A percentile compares a stretch with the other conserved stretches of the same genome.
Evolutionary conservation across 2,329 filamentous ascomycete genomes (phyloP).

Genomic region (Fusarium sp.): DNA sequence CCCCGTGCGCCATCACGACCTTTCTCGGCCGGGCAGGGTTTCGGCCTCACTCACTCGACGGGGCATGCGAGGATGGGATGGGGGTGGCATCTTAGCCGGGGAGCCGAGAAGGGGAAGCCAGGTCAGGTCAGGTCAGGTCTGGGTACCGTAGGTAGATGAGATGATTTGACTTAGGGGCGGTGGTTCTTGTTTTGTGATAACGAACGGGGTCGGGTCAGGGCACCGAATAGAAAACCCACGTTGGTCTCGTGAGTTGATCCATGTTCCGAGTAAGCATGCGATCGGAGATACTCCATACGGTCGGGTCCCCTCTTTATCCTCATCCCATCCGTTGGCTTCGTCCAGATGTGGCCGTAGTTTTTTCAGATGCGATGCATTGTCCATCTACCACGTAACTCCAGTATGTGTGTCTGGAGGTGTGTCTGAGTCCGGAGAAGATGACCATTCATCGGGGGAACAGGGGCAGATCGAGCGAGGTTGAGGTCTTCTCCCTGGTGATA

Average conservation of each 20-base stretch:
- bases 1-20: conserved; percentile 7
- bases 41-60: conserved; percentile 29
- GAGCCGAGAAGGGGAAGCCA: not conserved
- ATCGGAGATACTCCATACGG: conserved; percentile 31
- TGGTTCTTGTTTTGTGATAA: conserved; percentile 3
- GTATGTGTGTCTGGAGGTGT: not conserved
- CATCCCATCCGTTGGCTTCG: not conserved
- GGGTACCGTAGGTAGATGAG: not conserved
- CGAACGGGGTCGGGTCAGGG: conserved; percentile 3
- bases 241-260: conserved; percentile 24
- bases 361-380: conserved; percentile 1
- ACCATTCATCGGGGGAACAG: conserved; percentile 4
- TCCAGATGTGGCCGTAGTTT: not conserved
- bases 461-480: not conserved
- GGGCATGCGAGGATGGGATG: conserved; percentile 7
- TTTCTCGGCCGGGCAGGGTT: conserved; percentile 32
- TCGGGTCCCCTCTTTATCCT: conserved; percentile 13
- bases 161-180: not conserved
- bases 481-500: conserved; percentile 2
- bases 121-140: not conserved
- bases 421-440: conserved; percentile 1
- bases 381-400: not conserved
- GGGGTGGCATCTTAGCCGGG: conserved; percentile 1
- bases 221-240: conserved; percentile 6
- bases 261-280: not conserved